Conservation (phyloP, 1,139 yeast genomes). For the Sugiyamaella xylanicola region DNA sequence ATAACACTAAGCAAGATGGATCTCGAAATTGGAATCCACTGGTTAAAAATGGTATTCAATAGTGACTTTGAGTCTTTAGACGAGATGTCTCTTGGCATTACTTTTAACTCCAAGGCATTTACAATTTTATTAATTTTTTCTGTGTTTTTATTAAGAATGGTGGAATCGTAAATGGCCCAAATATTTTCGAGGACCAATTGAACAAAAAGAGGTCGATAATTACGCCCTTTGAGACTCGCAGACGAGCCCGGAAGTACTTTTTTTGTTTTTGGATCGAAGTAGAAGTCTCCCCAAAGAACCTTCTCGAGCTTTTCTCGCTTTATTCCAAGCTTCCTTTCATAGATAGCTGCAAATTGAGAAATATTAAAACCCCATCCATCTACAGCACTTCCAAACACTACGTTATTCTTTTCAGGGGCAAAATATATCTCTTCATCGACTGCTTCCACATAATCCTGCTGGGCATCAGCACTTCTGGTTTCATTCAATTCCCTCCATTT, state of each 20-base stretch:
- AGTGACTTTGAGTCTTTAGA: constrained; percentile 74
- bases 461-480: constrained; percentile 30
- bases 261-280: constrained; percentile 85
- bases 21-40: constrained; percentile 92
- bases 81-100: constrained; percentile 74
- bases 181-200: constrained; percentile 84
- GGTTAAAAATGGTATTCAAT: constrained; percentile 73
- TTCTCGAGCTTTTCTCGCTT: constrained; percentile 76
- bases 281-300: constrained; percentile 96
- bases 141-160: constrained; percentile 63
- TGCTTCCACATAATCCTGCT: constrained; percentile 61
- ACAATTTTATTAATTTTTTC: constrained; percentile 78
- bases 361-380: constrained; percentile 99
- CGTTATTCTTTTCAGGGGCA: constrained; percentile 87
- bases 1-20: constrained; percentile 84
- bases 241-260: constrained; percentile 53
- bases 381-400: constrained; percentile 88
- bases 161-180: constrained; percentile 85
- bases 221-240: constrained; percentile 50
- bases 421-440: constrained; percentile 87
- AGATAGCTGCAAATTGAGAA: constrained; percentile 83
- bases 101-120: constrained; percentile 64
- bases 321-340: constrained; percentile 82
- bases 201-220: constrained; percentile 79
- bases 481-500: constrained; percentile 72